Base-by-base conservation (phyloP, 2,329 filamentous ascomycete genomes). In the Fusarium brachygibbosum region DNA sequence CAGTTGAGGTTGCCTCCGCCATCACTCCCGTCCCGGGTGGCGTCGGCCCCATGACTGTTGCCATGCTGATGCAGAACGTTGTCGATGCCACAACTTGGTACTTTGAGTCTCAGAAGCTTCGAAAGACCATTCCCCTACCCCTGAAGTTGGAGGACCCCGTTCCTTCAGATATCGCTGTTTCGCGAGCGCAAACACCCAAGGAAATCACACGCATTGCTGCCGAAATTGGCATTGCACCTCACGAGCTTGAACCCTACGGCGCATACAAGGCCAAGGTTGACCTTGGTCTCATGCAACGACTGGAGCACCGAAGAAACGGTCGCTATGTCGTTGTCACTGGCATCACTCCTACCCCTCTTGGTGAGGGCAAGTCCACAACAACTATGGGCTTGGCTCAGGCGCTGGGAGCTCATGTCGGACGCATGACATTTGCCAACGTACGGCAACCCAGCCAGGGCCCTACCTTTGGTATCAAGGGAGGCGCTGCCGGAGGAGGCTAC, bases 381-480 rank as follows among this genome's bases (percentile, higher is more conserved):
- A 99, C 96, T 10, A 93, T 99, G 85, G 96, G 96, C 78, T 85
- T 99, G 51, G 93, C 93, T 8, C 96, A 99, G 80, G 96, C 96
- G 35, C 84, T 99, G 49, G 93, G 94, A 58, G 96, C 91, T 38
- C 95, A 98, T 74, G 84, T 98, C 50, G 92, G 91, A 72, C 92
- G 92, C 61, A 86, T 98, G 71, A 92, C 92, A 5, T 98, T 99
- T 79, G 96, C 96, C 81, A 98, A 99, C 78, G 96, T 99, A 51
- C 90, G 96, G 64, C 96, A 99, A 79, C 96, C 96, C 51, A 97
- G 93, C 75, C 96, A 98, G 83, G 96, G 96, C 6, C 96, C 96
- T 58, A 99, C 96, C 0, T 99, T 99, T 79, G 96, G 96, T 76
- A 98, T 99, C 86, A 99, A 99, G 86, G 96, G 96, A 68, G 96